Evolutionary conservation across 2,329 filamentous ascomycete species (phyloP).

Genomic region (Helminthosporium solani): DNA sequence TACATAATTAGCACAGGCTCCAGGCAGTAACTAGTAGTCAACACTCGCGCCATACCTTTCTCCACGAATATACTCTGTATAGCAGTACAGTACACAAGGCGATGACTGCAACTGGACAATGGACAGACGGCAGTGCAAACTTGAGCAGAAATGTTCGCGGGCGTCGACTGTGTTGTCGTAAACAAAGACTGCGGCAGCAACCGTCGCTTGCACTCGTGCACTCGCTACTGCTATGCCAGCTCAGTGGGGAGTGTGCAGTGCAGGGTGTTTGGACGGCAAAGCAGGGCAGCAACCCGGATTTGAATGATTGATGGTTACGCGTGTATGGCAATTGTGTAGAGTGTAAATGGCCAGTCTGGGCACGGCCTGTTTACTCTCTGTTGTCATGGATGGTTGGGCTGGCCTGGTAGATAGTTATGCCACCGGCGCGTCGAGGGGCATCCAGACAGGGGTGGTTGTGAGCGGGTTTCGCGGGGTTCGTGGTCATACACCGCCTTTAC

Average conservation of each 20-base stretch:
- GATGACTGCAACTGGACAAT: neutral
- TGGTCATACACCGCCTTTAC: neutral
- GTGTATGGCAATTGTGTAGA: neutral
- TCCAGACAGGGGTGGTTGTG: constrained; percentile 11
- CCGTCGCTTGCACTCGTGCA: neutral
- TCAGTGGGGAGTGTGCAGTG: neutral
- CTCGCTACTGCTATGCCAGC: neutral
- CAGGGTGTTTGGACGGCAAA: neutral
- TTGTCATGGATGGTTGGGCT: constrained; percentile 20
- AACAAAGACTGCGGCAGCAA: constrained; percentile 15
- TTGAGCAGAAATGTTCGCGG: too few relatives aligned
- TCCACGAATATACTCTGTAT: too few relatives aligned
- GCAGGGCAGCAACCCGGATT: constrained; percentile 2
- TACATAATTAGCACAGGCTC: too few relatives aligned
- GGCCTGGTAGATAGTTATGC: too few relatives aligned
- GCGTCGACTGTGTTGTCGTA: constrained; percentile 9
- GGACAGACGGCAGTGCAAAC: neutral
- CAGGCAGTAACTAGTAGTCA: too few relatives aligned
- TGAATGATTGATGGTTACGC: too few relatives aligned
- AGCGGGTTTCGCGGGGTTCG: constrained; percentile 4
- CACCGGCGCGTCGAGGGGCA: constrained; percentile 7
- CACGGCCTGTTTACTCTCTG: constrained; percentile 24
- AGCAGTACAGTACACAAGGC: too few relatives aligned
- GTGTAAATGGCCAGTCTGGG: constrained; percentile 12
- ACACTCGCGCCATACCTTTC: too few relatives aligned